These are phyloP conservation scores for Schwanniomyces vanrijiae DNA, from an alignment of 805 yeast species.

Conservation along the genomic window DNA sequence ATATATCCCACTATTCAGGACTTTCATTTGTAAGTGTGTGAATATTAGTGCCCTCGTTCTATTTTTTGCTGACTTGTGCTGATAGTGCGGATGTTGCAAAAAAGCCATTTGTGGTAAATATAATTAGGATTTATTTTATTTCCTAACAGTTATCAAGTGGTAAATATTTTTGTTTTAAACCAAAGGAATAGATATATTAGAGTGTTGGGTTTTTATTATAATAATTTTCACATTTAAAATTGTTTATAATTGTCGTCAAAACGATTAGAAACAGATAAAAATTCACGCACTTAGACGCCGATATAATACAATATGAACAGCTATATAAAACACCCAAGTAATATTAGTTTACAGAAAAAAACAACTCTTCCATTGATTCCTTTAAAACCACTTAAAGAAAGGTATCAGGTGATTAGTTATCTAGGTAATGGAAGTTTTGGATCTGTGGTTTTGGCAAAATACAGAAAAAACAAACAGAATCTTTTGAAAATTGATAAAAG, in stretches of 20 bases:
- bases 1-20: not conserved
- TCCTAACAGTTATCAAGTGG: no score
- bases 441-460: slow-evolving; percentile 62
- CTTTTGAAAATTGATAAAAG: slow-evolving; percentile 15
- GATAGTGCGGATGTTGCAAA: not conserved
- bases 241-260: no score
- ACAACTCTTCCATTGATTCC: slow-evolving; percentile 12
- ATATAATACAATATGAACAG: not conserved
- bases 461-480: slow-evolving; percentile 21
- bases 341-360: slow-evolving; percentile 5
- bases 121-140: not conserved
- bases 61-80: no score
- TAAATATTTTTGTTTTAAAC: no score
- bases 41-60: no score
- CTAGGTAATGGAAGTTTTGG: slow-evolving; percentile 82
- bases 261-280: not conserved
- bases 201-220: no score
- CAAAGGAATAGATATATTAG: no score
- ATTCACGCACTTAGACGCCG: not conserved
- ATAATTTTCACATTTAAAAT: no score
- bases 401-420: slow-evolving; percentile 49
- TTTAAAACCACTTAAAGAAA: slow-evolving; percentile 12
- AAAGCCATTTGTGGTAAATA: not conserved
- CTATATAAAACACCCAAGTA: not conserved
- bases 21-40: no score